Evolutionary conservation across 768 basidiomycete species (phyloP), one percentile per base, ranked within the genome.

Genomic region (Heimioporus sp.): DNA sequence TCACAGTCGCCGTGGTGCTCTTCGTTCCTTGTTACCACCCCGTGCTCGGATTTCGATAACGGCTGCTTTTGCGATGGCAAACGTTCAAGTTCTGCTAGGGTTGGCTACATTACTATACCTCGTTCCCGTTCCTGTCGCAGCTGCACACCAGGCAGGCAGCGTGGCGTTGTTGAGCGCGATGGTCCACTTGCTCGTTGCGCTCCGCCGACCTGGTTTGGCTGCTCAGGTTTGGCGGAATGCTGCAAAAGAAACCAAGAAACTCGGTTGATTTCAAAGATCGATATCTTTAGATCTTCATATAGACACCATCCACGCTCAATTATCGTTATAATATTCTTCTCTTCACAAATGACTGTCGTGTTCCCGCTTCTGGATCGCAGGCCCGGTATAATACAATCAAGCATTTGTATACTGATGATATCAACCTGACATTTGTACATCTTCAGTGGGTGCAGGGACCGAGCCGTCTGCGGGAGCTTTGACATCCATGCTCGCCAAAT

Each of bases 91-190:
- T 30, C 65, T 79, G 2, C 73, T 90, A 6, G 87, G 87, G 4
- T 81, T 90, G 11, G 76, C 87, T 21, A 99, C 97, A 0, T 72
- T 98, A 20, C 67, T 98, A 12, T 96, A 96, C 69, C 80, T 98
- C 35, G 97, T 98, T 2, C 97, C 97, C 1, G 81, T 92, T 1
- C 91, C 91, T 2, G 73, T 98, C 3, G 97, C 97, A 9, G 92
- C 96, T 12, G 80, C 86, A 31, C 97, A 99, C 66, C 97, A 99
- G 68, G 96, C 92, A 0, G 97, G 96, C 6, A 96, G 93, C 61
- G 88, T 98, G 8, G 78, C 87, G 36, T 74, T 99, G 8, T 73
- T 99, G 43, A 94, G 88, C 19, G 81, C 88, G 5, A 82, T 93
- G 78, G 67, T 93, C 2, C 92, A 92, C 46, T 66, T 95, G 4